A percentile compares a stretch with the other conserved stretches of the same genome.
These are phyloP conservation scores for Boletus subparvulus DNA, from an alignment of 768 basidiomycete genomes.

Conservation along the genomic window DNA sequence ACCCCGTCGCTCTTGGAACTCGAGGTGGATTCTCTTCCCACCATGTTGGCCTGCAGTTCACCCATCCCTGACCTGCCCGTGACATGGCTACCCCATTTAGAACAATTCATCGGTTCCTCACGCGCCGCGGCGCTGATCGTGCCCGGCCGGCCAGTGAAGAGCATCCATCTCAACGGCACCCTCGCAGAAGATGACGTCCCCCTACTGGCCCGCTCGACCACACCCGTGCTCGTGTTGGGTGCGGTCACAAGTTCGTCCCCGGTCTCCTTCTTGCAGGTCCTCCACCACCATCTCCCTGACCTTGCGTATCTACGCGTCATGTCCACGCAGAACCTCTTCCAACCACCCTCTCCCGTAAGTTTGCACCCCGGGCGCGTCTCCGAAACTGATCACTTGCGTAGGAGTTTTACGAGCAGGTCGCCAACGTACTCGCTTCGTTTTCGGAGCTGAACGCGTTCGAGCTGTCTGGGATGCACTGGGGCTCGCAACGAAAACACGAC, in stretches of 20 bases:
- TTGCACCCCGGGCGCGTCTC: neutral
- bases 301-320: slow-evolving; percentile 69
- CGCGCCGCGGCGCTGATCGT: slow-evolving; percentile 54
- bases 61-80: slow-evolving; percentile 26
- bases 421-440: slow-evolving; percentile 56
- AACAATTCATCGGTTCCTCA: slow-evolving; percentile 62
- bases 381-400: slow-evolving; percentile 28
- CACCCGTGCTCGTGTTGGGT: slow-evolving; percentile 54
- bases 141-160: slow-evolving; percentile 64
- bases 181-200: slow-evolving; percentile 56
- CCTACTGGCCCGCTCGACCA: slow-evolving; percentile 48
- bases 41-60: slow-evolving; percentile 20
- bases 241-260: slow-evolving; percentile 60
- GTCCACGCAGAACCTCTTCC: slow-evolving; percentile 50
- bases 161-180: slow-evolving; percentile 60
- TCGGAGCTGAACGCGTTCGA: slow-evolving; percentile 66
- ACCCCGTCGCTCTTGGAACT: slow-evolving; percentile 57
- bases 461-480: slow-evolving; percentile 76
- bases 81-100: slow-evolving; percentile 43
- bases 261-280: slow-evolving; percentile 52
- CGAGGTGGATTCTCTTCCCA: slow-evolving; percentile 47
- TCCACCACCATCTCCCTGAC: slow-evolving; percentile 56
- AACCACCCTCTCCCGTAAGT: slow-evolving; percentile 50
- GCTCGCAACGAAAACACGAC: slow-evolving; percentile 47
- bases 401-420: slow-evolving; percentile 64